Evolutionary conservation across 2,329 filamentous ascomycete genomes (phyloP).

Genomic region (Magnaporthiopsis poae): DNA sequence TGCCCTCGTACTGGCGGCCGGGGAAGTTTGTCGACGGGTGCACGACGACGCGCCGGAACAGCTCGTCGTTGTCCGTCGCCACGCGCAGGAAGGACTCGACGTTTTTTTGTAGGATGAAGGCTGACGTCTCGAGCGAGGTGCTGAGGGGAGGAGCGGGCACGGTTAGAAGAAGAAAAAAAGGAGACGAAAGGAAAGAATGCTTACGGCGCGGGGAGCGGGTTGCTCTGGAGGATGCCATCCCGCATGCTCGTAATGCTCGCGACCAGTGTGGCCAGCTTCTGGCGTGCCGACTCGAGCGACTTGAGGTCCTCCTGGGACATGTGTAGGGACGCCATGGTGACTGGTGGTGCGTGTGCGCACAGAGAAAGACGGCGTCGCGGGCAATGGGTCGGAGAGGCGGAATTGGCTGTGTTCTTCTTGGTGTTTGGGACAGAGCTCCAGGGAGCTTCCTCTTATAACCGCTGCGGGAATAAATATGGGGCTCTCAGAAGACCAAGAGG

Average conservation of each 20-base stretch:
- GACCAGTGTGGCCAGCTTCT: slow-evolving; percentile 57
- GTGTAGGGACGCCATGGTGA: slow-evolving; percentile 34
- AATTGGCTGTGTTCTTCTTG: neutral
- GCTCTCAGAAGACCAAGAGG: too few species aligned
- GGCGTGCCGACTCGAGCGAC: slow-evolving; percentile 60
- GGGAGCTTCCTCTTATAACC: neutral
- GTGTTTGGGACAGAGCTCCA: neutral
- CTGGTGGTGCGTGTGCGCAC: neutral
- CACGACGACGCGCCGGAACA: slow-evolving; percentile 60
- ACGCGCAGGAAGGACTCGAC: slow-evolving; percentile 57
- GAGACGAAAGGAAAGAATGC: slow-evolving; percentile 12
- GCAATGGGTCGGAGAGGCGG: neutral
- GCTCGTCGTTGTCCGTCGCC: slow-evolving; percentile 53
- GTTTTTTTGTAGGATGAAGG: slow-evolving; percentile 61
- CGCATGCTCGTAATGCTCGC: slow-evolving; percentile 58
- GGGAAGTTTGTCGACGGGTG: slow-evolving; percentile 70
- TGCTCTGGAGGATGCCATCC: slow-evolving; percentile 48
- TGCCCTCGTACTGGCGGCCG: slow-evolving; percentile 54
- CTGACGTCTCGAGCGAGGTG: slow-evolving; percentile 61
- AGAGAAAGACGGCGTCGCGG: neutral
- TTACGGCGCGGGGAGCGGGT: slow-evolving; percentile 59
- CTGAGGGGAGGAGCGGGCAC: slow-evolving; percentile 28
- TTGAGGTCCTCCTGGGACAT: slow-evolving; percentile 53
- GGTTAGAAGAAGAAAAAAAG: neutral
- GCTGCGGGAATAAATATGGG: neutral